phyloP scores from a whole-genome alignment of 345 rosid genomes.

The Cardamine occulta region DNA sequence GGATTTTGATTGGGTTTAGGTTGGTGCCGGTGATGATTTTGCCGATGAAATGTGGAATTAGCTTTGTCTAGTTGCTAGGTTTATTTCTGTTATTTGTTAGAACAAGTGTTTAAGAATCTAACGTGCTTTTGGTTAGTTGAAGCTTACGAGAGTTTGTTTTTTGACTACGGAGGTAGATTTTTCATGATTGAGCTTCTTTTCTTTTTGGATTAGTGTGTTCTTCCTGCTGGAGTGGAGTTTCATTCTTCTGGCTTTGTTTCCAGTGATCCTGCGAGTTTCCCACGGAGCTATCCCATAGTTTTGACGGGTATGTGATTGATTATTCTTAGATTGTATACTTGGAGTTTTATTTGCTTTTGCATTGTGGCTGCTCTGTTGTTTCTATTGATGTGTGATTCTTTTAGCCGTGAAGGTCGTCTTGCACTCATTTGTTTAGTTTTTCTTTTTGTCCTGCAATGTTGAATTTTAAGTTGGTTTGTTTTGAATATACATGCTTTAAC shows the following conservation, averaged over 20 bases:
- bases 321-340: not conserved
- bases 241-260: conserved; percentile 72
- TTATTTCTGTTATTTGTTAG: not conserved
- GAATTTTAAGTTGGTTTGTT: conserved; percentile 25
- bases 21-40: not conserved
- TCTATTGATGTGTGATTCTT: not conserved
- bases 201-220: conserved; percentile 69
- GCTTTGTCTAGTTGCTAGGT: conserved; percentile 6
- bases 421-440: conserved; percentile 5
- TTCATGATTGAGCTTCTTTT: conserved; percentile 12
- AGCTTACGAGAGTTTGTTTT: not conserved
- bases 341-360: conserved; percentile 19
- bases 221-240: conserved; percentile 90
- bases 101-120: no score
- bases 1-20: conserved; percentile 17
- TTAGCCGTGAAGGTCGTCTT: not conserved
- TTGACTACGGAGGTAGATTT: conserved; percentile 2
- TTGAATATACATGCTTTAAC: not conserved
- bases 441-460: not conserved
- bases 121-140: not conserved
- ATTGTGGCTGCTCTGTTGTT: conserved; percentile 9
- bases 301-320: conserved; percentile 72
- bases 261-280: conserved; percentile 63
- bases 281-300: conserved; percentile 94
- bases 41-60: conserved; percentile 19